Evolutionary conservation across 768 basidiomycete species (phyloP).

Genomic region (Tulasnella calospora): DNA sequence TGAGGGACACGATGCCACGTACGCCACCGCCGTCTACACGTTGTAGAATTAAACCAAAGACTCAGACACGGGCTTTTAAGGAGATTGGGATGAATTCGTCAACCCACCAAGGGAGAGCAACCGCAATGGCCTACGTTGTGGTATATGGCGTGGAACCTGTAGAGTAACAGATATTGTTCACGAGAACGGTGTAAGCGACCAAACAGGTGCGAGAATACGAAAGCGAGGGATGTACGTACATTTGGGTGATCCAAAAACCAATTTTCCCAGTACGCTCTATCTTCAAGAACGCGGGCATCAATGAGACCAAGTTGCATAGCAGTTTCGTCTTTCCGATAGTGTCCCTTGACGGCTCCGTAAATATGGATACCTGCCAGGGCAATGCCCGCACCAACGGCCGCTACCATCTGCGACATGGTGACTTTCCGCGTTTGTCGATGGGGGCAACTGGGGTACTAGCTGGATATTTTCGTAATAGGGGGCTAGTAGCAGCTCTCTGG

Average conservation of each 20-base stretch:
- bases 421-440: not conserved
- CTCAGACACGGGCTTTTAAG: no score
- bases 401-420: not conserved
- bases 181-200: not conserved
- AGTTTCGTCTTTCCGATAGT: not conserved
- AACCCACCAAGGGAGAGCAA: not conserved
- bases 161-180: not conserved
- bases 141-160: slow-evolving; percentile 3
- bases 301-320: not conserved
- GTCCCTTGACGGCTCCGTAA: not conserved
- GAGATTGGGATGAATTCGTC: not conserved
- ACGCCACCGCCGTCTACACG: slow-evolving; percentile 17
- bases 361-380: not conserved
- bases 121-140: not conserved
- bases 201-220: not conserved
- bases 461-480: not conserved
- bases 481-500: not conserved
- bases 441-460: not conserved
- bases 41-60: no score
- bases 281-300: not conserved
- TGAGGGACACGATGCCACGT: slow-evolving; percentile 13
- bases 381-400: not conserved
- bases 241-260: slow-evolving; percentile 13
- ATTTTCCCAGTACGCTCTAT: not conserved
- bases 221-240: not conserved